Base-by-base conservation (phyloP, 805 yeast species). In the Saturnispora ahearnii region DNA sequence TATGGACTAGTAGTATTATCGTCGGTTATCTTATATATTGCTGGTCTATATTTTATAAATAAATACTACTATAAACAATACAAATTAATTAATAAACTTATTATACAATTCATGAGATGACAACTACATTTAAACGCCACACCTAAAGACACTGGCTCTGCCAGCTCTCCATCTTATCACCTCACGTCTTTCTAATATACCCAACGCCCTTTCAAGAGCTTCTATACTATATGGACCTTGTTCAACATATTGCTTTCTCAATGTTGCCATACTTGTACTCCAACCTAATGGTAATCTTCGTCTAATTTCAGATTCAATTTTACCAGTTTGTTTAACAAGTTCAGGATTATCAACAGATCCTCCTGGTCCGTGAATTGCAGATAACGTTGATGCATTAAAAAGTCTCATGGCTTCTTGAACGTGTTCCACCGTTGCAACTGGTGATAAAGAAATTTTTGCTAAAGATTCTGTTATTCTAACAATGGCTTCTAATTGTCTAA, bases 401-500 rank as follows among this genome's bases (percentile, higher is more conserved):
- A 93, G 71, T 60, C 99, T 72, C 54, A 93, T 87, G 0, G 98
- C 97, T 64, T 93, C 99, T 59, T 87, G 91, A 29, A 93, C 99
- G 62, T 93, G 98, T 55, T 79, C 83, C 59, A 81, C 93, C 8
- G 80, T 77, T 3, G 96, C 98, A 15, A 88, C 75, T 1, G 97
- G 91, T 12, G 84, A 75, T 50, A 93, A 70, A 50, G 82, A 82
- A 51, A 93, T 65, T 66, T 93, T 93, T 7, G 99, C 99, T 50
- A 93, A 70, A 0, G 96, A 79, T 69, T 93, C 99, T 2, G 97
- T 79, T 49, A 93, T 93, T 71, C 99, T 90, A 45, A 93, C 81
- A 59, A 93, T 87, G 37, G 99, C 99, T 69, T 93, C 99, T 54
- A 93, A 75, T 71, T 93, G 99, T 75, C 99, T 89, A 42, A 93